phyloP scores from a whole-genome alignment of 2,329 filamentous ascomycete genomes.

The Curvularia lunata region DNA sequence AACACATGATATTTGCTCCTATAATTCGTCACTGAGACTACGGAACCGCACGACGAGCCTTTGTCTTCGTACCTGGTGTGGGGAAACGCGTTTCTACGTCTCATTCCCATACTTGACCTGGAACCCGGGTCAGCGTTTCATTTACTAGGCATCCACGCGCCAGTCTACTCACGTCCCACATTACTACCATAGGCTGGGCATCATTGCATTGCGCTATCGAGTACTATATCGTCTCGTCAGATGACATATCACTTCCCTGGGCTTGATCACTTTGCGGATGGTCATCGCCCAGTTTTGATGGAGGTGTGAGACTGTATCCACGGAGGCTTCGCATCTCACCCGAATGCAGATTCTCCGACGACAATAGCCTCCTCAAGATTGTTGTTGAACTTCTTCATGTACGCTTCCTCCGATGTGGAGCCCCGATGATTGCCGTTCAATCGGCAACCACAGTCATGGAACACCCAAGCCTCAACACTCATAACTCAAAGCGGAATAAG shows the following conservation, averaged over 20 bases:
- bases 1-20: neutral
- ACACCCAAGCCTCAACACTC: slow-evolving; percentile 4
- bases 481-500: slow-evolving; percentile 18
- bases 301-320: neutral
- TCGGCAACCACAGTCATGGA: neutral
- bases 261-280: neutral
- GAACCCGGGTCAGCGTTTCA: slow-evolving; percentile 1
- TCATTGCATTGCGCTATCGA: slow-evolving; percentile 32
- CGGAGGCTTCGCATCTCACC: too few relatives aligned
- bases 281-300: neutral
- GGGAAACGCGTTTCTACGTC: neutral
- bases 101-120: neutral
- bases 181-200: slow-evolving; percentile 18
- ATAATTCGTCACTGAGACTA: neutral
- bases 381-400: neutral
- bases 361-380: neutral
- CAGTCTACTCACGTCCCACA: neutral
- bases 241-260: slow-evolving; percentile 5
- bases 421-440: neutral
- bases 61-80: neutral
- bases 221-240: slow-evolving; percentile 20
- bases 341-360: neutral
- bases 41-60: neutral
- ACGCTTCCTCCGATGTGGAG: neutral
- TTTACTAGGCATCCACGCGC: slow-evolving; percentile 1